Percentiles rank a stretch among this genome's conserved stretches.
These are phyloP conservation scores for Cylindricascospora bacillispora DNA, from an alignment of 1,139 yeast genomes.

Conservation along the genomic window DNA sequence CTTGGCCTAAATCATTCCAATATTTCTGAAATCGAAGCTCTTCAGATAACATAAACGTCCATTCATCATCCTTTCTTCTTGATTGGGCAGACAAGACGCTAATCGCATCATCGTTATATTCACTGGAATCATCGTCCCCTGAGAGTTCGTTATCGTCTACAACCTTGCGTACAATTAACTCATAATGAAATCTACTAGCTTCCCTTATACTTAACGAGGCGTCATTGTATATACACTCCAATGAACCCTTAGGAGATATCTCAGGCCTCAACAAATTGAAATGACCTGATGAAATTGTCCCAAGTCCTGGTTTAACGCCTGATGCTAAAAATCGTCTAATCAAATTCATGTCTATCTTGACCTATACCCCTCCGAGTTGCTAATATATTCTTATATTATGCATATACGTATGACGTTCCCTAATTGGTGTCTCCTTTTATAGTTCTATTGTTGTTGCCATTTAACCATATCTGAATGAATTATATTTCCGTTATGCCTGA, in stretches of 20 bases:
- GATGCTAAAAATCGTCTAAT: constrained; percentile 56
- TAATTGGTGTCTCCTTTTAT: no score
- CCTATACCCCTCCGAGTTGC: no score
- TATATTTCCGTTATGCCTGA: no score
- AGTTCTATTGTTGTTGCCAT: no score
- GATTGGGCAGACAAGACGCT: constrained; percentile 56
- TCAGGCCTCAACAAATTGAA: constrained; percentile 63
- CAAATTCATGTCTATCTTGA: no score
- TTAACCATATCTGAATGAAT: no score
- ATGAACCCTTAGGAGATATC: constrained; percentile 71
- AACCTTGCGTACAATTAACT: constrained; percentile 56
- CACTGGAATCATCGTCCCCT: constrained; percentile 35
- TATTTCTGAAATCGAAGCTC: constrained; percentile 35
- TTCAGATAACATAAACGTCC: constrained; percentile 18
- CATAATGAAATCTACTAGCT: constrained; percentile 52
- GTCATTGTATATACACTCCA: constrained; percentile 75
- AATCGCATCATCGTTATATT: constrained; percentile 31
- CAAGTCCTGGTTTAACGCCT: constrained; percentile 52
- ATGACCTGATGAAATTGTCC: constrained; percentile 68
- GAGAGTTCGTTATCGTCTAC: constrained; percentile 48
- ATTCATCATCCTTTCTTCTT: constrained; percentile 23
- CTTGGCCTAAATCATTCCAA: constrained; percentile 31
- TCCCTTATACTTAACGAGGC: constrained; percentile 63
- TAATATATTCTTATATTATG: no score
- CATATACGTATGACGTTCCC: no score